Evolutionary conservation across 2,329 filamentous ascomycete genomes (phyloP), one percentile per base, ranked within the genome.

Genomic region (Sporothrix variecibatus): DNA sequence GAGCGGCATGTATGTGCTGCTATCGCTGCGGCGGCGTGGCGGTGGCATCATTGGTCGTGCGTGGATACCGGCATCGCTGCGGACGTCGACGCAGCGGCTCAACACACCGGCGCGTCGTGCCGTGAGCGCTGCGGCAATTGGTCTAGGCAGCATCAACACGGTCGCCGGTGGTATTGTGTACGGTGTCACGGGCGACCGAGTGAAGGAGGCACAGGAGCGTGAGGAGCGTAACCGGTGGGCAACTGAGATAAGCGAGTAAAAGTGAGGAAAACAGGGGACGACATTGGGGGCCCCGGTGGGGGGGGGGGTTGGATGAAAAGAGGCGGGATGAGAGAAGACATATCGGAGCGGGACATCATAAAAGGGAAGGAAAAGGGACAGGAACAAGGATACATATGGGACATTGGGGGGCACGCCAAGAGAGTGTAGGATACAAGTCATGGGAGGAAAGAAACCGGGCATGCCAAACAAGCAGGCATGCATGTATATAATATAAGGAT

Each of bases 1-100:
- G 82, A 88, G 86, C 62, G 88, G 88, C 40, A 82, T 89, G 20
- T 90, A 90, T 79, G 85, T 86, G 3, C 81, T 90, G 51, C 82
- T 90, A 69, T 87, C 88, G 1, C 80, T 88, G 75, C 85, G 88
- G 3, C 81, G 86, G 26, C 83, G 84, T 1, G 31, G 60, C 46
- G 20, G n/a, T 7, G 51, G 46, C 28, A 28, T 60, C 69, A 11
- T 70, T 82, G n/a, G 31, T 8, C 53, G 58, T 2, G 31, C 64
- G n/a, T 77, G 75, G 76, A 75, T 71, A 12, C 80, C 81, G 49
- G 79, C 80, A 58, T 73, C 79, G 73, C 77, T 82, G 75, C 75
- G 76, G 28, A 85, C 84, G 75, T 84, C 89, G 77, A 83, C 84
- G 15, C 75, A 76, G 56, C 76, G 76, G 12, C 56, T 74, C 64